Evolutionary conservation across 768 basidiomycete genomes (phyloP).

Genomic region (Pulveroboletus ravenelii): DNA sequence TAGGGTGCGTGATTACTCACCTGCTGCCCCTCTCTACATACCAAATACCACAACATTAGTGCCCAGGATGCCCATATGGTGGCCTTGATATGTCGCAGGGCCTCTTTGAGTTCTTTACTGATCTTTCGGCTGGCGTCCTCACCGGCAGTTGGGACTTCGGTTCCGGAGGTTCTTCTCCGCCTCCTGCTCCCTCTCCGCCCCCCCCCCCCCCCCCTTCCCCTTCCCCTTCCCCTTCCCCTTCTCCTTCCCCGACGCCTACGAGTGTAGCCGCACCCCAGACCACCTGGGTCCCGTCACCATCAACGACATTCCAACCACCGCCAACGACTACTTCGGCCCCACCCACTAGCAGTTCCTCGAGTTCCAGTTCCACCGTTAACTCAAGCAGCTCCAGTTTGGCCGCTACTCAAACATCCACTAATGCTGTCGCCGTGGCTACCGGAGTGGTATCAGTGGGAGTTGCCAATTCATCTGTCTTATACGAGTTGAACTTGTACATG

Average conservation of each 20-base stretch:
- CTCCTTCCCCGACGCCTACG: conserved; percentile 11
- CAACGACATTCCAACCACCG: conserved; percentile 23
- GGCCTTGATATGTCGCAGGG: conserved; percentile 68
- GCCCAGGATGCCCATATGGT: conserved; percentile 58
- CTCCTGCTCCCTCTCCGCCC: conserved; percentile 7
- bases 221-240: background rate
- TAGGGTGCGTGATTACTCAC: conserved; percentile 35
- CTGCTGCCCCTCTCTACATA: background rate
- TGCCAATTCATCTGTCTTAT: conserved; percentile 9
- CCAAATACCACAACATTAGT: conserved; percentile 33
- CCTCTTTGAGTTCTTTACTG: conserved; percentile 60
- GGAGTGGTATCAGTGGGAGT: conserved; percentile 6
- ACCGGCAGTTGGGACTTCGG: conserved; percentile 53
- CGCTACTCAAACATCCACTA: conserved; percentile 19
- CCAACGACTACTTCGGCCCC: conserved; percentile 19
- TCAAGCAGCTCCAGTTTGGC: conserved; percentile 22
- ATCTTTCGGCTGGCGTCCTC: conserved; percentile 48
- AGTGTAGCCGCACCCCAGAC: conserved; percentile 16
- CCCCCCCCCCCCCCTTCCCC: background rate
- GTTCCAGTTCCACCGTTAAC: conserved; percentile 3
- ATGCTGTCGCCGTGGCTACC: conserved; percentile 6
- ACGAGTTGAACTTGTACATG: conserved; percentile 12
- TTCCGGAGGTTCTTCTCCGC: conserved; percentile 7
- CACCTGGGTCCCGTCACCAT: conserved; percentile 16
- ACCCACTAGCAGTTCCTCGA: conserved; percentile 12